These are phyloP conservation scores for Tylopilus sp. DNA, from an alignment of 1,284 basidiomycete genomes.

Conservation along the genomic window DNA sequence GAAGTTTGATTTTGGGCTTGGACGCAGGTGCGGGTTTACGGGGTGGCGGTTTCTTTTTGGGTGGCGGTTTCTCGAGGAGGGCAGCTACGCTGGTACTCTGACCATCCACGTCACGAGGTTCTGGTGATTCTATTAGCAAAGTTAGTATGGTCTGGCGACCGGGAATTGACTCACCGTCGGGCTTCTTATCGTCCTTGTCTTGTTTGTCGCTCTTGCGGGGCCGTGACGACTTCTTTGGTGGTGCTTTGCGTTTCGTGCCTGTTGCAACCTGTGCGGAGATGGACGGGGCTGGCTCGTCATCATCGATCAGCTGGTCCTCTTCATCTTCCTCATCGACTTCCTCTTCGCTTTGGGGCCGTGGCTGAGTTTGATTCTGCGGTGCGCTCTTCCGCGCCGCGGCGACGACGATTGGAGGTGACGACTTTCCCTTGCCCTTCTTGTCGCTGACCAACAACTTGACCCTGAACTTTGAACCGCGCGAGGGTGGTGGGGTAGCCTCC, in stretches of 20 bases:
- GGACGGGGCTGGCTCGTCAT: conserved; percentile 41
- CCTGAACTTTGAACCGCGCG: conserved; percentile 42
- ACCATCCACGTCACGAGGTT: conserved; percentile 28
- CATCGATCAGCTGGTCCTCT: conserved; percentile 74
- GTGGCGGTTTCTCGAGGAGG: conserved; percentile 28
- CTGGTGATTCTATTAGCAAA: conserved; percentile 33
- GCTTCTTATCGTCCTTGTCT: conserved; percentile 36
- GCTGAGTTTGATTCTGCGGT: conserved; percentile 19
- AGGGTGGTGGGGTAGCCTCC: conserved; percentile 63
- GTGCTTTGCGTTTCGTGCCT: conserved; percentile 44
- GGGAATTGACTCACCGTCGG: conserved; percentile 24
- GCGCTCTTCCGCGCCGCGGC: conserved; percentile 24
- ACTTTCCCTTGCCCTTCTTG: conserved; percentile 37
- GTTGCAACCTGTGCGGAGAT: conserved; percentile 32
- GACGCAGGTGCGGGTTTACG: conserved; percentile 36
- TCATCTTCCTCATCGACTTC: conserved; percentile 64
- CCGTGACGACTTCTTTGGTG: conserved; percentile 46
- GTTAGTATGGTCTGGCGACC: conserved; percentile 1
- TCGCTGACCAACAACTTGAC: conserved; percentile 51
- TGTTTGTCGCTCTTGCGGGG: conserved; percentile 43
- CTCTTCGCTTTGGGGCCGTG: conserved; percentile 31
- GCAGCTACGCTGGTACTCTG: conserved; percentile 17
- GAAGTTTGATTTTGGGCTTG: conserved; percentile 38
- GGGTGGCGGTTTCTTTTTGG: conserved; percentile 40
- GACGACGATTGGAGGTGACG: conserved; percentile 32